phyloP scores from a whole-genome alignment of 2,329 filamentous ascomycete species.

The Beauveria pseudobassiana region DNA sequence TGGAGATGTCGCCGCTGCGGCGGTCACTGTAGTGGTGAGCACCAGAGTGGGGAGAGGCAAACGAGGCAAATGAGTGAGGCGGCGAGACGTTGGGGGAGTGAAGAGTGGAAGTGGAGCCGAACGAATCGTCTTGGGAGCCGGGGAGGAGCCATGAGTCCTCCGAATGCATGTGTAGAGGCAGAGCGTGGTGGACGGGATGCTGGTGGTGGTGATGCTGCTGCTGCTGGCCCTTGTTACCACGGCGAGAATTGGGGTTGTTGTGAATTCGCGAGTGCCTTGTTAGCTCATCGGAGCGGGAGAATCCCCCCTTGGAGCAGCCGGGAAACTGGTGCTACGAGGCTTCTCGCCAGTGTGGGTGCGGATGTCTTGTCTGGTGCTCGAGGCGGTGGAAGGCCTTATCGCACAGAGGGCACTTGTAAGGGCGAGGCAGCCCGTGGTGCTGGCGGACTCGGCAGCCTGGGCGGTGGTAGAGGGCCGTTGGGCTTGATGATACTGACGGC shows the following conservation, averaged over 20 bases:
- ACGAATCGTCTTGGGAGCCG: constrained; percentile 68
- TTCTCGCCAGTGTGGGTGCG: constrained; percentile 97
- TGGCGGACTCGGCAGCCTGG: constrained; percentile 44
- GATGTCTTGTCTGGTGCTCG: constrained; percentile 86
- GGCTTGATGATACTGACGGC: constrained; percentile 51
- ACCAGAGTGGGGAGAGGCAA: constrained; percentile 41
- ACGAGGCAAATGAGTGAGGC: constrained; percentile 79
- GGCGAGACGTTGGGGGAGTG: constrained; percentile 95
- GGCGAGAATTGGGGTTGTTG: constrained; percentile 94
- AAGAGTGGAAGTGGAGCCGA: constrained; percentile 78
- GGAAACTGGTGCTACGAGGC: constrained; percentile 90
- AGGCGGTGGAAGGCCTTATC: constrained; percentile 98
- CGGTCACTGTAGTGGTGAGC: constrained; percentile 38
- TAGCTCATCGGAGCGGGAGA: constrained; percentile 92
- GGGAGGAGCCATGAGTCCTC: constrained; percentile 74
- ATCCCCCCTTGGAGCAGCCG: constrained; percentile 93
- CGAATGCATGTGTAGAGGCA: constrained; percentile 38
- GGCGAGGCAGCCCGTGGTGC: constrained; percentile 67
- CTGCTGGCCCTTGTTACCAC: constrained; percentile 71
- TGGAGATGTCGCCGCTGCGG: constrained; percentile 47
- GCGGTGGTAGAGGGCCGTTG: constrained; percentile 56
- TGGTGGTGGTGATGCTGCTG: constrained; percentile 29
- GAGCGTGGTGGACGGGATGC: constrained; percentile 31
- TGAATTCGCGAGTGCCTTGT: constrained; percentile 97
- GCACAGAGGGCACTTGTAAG: constrained; percentile 97